Evolutionary conservation across 768 basidiomycete species (phyloP).

Genomic region (Auricularia cornea): DNA sequence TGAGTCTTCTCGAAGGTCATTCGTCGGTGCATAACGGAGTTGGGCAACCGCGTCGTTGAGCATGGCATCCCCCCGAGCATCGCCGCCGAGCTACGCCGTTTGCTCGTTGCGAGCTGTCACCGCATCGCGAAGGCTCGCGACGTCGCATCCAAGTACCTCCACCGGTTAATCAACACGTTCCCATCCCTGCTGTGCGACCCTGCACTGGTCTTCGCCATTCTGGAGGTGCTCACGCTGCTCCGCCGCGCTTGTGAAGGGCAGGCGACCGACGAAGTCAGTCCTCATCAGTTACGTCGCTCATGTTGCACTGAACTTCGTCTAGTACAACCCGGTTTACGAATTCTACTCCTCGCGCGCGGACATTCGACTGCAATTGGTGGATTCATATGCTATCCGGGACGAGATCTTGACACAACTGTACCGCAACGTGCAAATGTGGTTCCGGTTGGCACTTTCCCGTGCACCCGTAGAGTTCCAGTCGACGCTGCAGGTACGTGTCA

Average conservation of each 20-base stretch:
- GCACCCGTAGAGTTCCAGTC: constrained; percentile 91
- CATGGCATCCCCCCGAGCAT: constrained; percentile 67
- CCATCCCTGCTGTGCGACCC: constrained; percentile 92
- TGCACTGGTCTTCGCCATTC: constrained; percentile 75
- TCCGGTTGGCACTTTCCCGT: constrained; percentile 75
- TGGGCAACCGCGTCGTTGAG: constrained; percentile 66
- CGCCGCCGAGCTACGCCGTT: constrained; percentile 61
- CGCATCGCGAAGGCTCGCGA: constrained; percentile 74
- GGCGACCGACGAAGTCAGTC: constrained; percentile 74
- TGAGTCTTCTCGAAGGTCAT: constrained; percentile 50
- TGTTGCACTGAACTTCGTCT: not conserved
- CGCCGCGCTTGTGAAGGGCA: constrained; percentile 86
- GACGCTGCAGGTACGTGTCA: constrained; percentile 67
- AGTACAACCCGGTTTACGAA: constrained; percentile 86
- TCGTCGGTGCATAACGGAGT: constrained; percentile 57
- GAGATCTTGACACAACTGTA: constrained; percentile 73
- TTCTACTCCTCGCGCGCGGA: constrained; percentile 72
- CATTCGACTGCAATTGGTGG: constrained; percentile 72
- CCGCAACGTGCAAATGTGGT: constrained; percentile 71
- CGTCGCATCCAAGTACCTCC: constrained; percentile 73
- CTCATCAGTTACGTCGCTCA: constrained; percentile 1
- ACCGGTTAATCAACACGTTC: constrained; percentile 81
- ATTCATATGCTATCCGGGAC: constrained; percentile 77
- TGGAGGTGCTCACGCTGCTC: constrained; percentile 86
- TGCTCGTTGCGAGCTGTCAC: constrained; percentile 76